A percentile compares a stretch with the other conserved stretches of the same genome.
Conservation (phyloP, 495 filamentous ascomycete species). For the Aspergillus sparsus region DNA sequence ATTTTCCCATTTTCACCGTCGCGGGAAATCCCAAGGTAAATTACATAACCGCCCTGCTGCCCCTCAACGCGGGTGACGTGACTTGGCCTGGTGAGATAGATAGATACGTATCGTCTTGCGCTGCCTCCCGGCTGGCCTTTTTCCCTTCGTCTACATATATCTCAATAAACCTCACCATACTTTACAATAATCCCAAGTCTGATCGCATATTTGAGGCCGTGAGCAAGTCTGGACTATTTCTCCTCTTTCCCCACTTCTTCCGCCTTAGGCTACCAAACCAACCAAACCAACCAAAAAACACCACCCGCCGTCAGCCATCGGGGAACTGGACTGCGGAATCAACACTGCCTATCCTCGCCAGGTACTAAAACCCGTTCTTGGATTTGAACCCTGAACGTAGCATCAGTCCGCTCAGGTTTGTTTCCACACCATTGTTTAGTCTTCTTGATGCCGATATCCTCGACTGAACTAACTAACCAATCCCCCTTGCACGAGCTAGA, state of each 20-base stretch:
- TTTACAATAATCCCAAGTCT: background rate
- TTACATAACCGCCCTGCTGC: slow-evolving; percentile 21
- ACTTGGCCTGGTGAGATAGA: slow-evolving; percentile 17
- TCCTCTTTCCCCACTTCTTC: slow-evolving; percentile 6
- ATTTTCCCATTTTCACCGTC: background rate
- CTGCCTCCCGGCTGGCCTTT: background rate
- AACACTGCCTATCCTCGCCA: background rate
- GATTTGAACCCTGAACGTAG: background rate
- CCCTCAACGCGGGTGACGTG: slow-evolving; percentile 17
- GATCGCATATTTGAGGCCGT: background rate
- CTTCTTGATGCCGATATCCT: background rate
- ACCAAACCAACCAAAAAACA: background rate
- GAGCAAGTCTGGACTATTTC: slow-evolving; percentile 2
- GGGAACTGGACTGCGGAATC: background rate
- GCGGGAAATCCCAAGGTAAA: background rate
- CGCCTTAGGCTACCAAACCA: background rate
- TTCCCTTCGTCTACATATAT: background rate
- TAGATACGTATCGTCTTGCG: slow-evolving; percentile 10
- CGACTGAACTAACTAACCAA: background rate
- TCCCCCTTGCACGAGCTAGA: background rate
- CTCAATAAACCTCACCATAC: background rate
- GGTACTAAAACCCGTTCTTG: background rate
- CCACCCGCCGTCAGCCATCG: background rate
- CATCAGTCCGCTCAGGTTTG: background rate
- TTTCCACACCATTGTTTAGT: background rate